Evolutionary conservation across 139 green algal genomes (phyloP), one percentile per base, ranked within the genome.

Genomic region (Haematococcus lacustris): DNA sequence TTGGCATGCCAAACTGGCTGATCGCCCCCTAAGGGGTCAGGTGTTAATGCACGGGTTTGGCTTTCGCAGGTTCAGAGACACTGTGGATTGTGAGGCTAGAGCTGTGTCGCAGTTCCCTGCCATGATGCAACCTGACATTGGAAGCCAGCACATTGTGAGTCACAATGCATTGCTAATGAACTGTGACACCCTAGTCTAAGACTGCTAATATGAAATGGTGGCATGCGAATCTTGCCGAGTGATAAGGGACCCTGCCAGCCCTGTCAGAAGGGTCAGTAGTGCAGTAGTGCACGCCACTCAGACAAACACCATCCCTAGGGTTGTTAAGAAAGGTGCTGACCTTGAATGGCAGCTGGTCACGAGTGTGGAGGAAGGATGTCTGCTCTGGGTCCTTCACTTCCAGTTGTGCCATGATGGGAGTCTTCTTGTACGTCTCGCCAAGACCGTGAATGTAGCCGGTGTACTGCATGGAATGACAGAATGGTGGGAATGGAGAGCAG

Each of bases 401-500:
- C 28, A 87, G 66, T 80, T 94, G 89, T 5, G 82, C 82, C 75
- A 81, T 80, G 38, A 91, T 80, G 0, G 87, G 87, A 3, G 89
- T 94, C 73, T 88, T 89, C 66, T 86, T 89, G 75, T 87, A 91
- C 3, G 85, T 90, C 69, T 77, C 72, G 6, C 40, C n/a, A 3
- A 77, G 38, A n/a, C 72, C 72, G 7, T 87, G 80, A 3, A 89
- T 70, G 60, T 88, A 87, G 0, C 88, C 88, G 37, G 88, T 93
- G 75, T 91, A 93, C 69, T 72, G 67, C 47, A 35, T 62, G 51
- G 3, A n/a, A n/a, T n/a, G n/a, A n/a, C n/a, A n/a, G n/a, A n/a
- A n/a, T n/a, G n/a, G n/a, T n/a, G n/a, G n/a, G n/a, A n/a, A n/a
- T n/a, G n/a, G n/a, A n/a, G n/a, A n/a, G n/a, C n/a, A n/a, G n/a